Evolutionary conservation across 225 moss, liverwort and hornwort species (phyloP).

Genomic region (Pseudisothecium myosuroides): DNA sequence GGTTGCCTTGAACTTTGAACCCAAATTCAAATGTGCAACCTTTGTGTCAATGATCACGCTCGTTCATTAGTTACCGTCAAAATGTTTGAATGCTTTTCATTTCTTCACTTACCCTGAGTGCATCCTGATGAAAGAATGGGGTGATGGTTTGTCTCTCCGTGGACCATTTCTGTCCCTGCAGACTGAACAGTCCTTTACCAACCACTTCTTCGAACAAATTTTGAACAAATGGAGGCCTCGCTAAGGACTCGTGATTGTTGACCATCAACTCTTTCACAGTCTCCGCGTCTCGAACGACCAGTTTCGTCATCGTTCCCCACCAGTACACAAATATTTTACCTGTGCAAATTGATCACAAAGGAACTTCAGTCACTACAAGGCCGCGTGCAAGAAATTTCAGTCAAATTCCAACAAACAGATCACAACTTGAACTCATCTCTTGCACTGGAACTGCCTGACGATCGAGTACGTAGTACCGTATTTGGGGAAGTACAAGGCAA

Average conservation of each 20-base stretch:
- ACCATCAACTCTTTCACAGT: neutral
- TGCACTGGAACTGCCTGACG: neutral
- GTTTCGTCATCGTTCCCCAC: neutral
- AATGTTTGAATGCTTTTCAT: neutral
- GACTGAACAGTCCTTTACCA: neutral
- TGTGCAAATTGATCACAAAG: neutral
- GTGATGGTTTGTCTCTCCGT: neutral
- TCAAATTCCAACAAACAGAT: neutral
- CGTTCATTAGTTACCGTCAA: too few relatives aligned
- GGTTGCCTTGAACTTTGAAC: neutral
- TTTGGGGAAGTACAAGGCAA: neutral
- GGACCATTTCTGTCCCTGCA: neutral
- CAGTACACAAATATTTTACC: neutral
- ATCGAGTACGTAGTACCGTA: neutral
- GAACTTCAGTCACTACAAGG: neutral
- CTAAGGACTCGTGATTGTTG: neutral
- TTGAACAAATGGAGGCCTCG: neutral
- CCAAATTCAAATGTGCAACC: neutral
- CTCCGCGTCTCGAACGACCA: neutral
- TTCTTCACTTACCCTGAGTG: neutral
- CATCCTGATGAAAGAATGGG: neutral
- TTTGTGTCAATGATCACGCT: neutral
- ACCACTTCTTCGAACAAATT: too few relatives aligned
- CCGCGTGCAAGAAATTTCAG: neutral
- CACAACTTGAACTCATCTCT: neutral